Base-by-base conservation (phyloP, 306 rosid genomes). In the Purshia tridentata region DNA sequence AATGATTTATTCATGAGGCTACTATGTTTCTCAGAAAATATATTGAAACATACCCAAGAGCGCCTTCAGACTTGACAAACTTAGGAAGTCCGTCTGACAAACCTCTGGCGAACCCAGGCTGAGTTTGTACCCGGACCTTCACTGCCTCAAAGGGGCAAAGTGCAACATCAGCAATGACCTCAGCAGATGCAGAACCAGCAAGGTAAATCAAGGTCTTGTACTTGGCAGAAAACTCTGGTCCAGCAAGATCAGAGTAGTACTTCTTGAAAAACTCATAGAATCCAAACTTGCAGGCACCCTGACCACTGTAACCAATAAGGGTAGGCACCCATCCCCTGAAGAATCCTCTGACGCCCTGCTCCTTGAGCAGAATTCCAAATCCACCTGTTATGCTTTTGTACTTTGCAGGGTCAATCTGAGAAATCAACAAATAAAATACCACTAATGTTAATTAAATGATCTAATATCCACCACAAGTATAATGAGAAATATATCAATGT, bases 301-400 rank as follows among this genome's bases (percentile, higher is more conserved):
- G 99, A 49, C 93, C 98, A 86, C 99, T 90, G 86, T 95, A 91
- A 81, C 99, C 99, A 23, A 95, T 85, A 76, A 95, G 81, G 55
- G 99, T 95, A 23, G 99, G 99, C 47, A 85, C 97, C 99, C 99
- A 91, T n/a, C 99, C 99, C 77, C 93, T 83, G 86, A 90, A 91
- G 81, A 95, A 87, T 16, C 99, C 99, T 68, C 67, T 85, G 6
- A 81, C n/a, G 12, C 99, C 99, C 79, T 95, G 98, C 88, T 95
- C 99, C 89, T 87, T 95, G 2, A 90, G 77, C 82, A 91, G 76
- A 80, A 91, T 72, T 67, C 99, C 99, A 78, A 95, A 95, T 7
- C 98, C 99, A 71, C 97, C 91, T 55, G 97, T 9, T 68, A 95
- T 91, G 77, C 88, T 83, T 74, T 84, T 90, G 90, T 95, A 92